phyloP scores from a whole-genome alignment of 768 basidiomycete species.

The Saitozyma podzolica region DNA sequence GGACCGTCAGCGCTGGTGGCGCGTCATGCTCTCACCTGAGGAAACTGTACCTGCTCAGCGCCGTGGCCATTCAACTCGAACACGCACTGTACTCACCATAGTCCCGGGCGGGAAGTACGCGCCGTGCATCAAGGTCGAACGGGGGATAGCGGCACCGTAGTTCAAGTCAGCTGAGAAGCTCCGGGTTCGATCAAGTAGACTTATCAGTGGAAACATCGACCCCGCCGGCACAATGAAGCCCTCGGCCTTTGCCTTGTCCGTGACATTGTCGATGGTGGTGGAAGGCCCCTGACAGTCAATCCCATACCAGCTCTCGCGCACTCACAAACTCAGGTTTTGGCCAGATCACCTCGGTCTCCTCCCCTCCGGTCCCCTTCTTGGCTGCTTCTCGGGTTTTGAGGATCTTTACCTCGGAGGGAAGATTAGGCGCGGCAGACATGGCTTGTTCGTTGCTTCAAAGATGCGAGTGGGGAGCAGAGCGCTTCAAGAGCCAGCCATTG shows the following conservation, averaged over 20 bases:
- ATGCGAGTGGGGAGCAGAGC: no score
- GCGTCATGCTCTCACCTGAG: background rate
- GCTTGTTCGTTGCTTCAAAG: no score
- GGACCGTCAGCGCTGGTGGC: background rate
- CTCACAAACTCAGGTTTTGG: conserved; percentile 48
- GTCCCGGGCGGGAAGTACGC: conserved; percentile 47
- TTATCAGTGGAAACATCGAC: conserved; percentile 42
- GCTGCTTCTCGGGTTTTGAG: conserved; percentile 42
- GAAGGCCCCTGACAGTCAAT: conserved; percentile 10
- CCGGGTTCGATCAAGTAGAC: background rate
- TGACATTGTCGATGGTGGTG: conserved; percentile 37
- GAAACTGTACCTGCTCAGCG: background rate
- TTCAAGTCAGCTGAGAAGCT: background rate
- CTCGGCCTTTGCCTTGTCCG: conserved; percentile 26
- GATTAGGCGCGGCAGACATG: conserved; percentile 14
- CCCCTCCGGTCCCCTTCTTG: conserved; percentile 28
- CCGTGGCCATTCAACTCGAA: no score
- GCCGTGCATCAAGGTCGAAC: conserved; percentile 3
- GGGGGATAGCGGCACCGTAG: conserved; percentile 9
- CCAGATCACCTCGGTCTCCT: conserved; percentile 37
- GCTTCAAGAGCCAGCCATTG: no score
- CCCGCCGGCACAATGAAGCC: conserved; percentile 45
- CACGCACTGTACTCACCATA: conserved; percentile 30
- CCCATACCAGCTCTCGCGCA: background rate
- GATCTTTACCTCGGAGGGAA: conserved; percentile 41